Evolutionary conservation across 2,329 filamentous ascomycete species (phyloP).

Genomic region (Phialophora tarda): DNA sequence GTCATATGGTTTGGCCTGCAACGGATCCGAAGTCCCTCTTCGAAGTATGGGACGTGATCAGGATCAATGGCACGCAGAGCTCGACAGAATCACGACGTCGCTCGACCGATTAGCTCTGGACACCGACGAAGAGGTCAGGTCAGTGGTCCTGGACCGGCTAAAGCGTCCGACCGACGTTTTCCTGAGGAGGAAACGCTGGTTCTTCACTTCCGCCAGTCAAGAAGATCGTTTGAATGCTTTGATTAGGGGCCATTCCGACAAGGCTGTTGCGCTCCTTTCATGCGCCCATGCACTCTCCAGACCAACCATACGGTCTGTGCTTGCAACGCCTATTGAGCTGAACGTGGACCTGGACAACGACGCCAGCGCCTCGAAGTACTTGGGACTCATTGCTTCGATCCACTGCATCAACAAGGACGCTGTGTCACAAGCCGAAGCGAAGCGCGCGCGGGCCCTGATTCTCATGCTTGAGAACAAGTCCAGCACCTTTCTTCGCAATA

Average conservation of each 20-base stretch:
- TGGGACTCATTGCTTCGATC: not conserved
- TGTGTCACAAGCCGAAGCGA: not conserved
- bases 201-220: not conserved
- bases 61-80: conserved; percentile 5
- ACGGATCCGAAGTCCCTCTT: not conserved
- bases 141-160: not conserved
- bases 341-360: not conserved
- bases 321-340: conserved; percentile 1
- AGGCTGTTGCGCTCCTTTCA: not conserved
- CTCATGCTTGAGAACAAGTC: conserved; percentile 3
- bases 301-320: not conserved
- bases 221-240: conserved; percentile 2
- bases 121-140: not conserved
- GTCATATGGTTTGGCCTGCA: not conserved
- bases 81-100: conserved; percentile 7
- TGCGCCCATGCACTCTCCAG: conserved; percentile 1
- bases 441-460: not conserved
- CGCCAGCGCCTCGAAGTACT: not conserved
- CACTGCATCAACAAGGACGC: not conserved
- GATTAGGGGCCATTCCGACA: conserved; percentile 1
- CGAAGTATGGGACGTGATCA: conserved; percentile 1
- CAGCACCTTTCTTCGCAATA: not conserved
- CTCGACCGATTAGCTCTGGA: not conserved
- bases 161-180: not conserved
- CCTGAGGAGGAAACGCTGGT: not conserved